Percentiles rank a stretch among this genome's conserved stretches.
These are phyloP conservation scores for Cercophora newfieldiana DNA, from an alignment of 495 filamentous ascomycete species.

Conservation along the genomic window DNA sequence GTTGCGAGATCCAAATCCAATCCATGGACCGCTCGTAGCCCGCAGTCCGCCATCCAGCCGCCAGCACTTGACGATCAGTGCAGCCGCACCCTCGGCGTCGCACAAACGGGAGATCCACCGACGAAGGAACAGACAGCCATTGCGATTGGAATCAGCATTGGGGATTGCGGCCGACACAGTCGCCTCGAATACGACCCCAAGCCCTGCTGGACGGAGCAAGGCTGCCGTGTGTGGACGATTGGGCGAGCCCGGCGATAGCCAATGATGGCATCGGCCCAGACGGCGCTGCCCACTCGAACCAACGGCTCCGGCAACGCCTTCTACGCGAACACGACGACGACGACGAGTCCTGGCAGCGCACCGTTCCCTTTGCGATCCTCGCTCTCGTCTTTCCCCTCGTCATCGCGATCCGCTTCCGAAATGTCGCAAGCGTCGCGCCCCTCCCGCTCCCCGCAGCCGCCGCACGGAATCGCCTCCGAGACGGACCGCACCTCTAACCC, in stretches of 20 bases:
- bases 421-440: constrained; percentile 51
- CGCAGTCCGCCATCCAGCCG: not conserved
- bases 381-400: constrained; percentile 61
- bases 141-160: not conserved
- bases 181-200: not conserved
- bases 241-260: constrained; percentile 10
- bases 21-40: not conserved
- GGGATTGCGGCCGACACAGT: not conserved
- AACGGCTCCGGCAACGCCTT: constrained; percentile 10
- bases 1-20: not conserved
- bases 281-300: constrained; percentile 19
- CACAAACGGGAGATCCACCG: not conserved
- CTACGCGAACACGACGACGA: constrained; percentile 14
- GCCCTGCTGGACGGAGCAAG: not conserved
- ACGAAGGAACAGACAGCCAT: not conserved
- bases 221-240: not conserved
- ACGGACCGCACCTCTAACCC: constrained; percentile 53
- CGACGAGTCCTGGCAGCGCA: constrained; percentile 12
- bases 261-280: constrained; percentile 13
- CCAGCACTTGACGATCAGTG: not conserved
- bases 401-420: constrained; percentile 53
- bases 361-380: constrained; percentile 48
- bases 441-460: constrained; percentile 55
- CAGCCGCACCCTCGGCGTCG: not conserved
- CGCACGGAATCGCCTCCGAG: constrained; percentile 36